Percentiles rank a stretch among this genome's conserved stretches.
Evolutionary conservation across 1,139 yeast species (phyloP).

Genomic region (Suhomyces guaymorum): DNA sequence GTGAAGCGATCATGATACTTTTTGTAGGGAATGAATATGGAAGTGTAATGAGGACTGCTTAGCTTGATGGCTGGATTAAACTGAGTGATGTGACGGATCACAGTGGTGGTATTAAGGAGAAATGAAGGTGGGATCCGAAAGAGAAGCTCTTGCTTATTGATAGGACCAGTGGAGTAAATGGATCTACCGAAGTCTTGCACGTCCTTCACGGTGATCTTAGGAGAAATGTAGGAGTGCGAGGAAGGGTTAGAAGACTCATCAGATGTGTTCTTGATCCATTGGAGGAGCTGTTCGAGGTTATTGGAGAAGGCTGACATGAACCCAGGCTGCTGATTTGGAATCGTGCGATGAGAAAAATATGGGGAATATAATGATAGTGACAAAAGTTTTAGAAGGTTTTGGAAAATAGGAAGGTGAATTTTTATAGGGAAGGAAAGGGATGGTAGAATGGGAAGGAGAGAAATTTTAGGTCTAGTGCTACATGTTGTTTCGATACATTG

Average conservation of each 20-base stretch:
- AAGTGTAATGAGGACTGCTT: slow-evolving; percentile 23
- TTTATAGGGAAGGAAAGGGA: too few relatives aligned
- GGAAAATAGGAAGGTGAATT: too few relatives aligned
- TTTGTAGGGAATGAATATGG: slow-evolving; percentile 24
- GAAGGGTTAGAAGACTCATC: slow-evolving; percentile 25
- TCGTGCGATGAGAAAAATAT: too few relatives aligned
- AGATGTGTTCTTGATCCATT: slow-evolving; percentile 29
- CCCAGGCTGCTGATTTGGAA: not conserved
- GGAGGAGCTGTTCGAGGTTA: slow-evolving; percentile 14
- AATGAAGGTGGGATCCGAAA: slow-evolving; percentile 59
- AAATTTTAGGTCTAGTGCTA: too few relatives aligned
- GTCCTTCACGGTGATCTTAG: slow-evolving; percentile 30
- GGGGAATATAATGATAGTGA: too few relatives aligned
- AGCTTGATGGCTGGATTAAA: slow-evolving; percentile 22
- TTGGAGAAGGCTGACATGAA: slow-evolving; percentile 4
- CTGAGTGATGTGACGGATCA: slow-evolving; percentile 39
- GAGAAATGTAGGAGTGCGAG: slow-evolving; percentile 30
- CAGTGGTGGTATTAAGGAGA: slow-evolving; percentile 62
- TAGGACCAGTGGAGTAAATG: slow-evolving; percentile 41
- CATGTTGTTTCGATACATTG: too few relatives aligned
- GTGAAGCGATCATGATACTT: slow-evolving; percentile 22
- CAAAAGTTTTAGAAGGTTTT: too few relatives aligned
- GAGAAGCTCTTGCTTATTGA: slow-evolving; percentile 45
- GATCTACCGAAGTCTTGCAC: slow-evolving; percentile 60
- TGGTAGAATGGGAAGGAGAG: too few relatives aligned